phyloP scores from a whole-genome alignment of 2,329 filamentous ascomycete species.

The Dothideomycetes sp. region DNA sequence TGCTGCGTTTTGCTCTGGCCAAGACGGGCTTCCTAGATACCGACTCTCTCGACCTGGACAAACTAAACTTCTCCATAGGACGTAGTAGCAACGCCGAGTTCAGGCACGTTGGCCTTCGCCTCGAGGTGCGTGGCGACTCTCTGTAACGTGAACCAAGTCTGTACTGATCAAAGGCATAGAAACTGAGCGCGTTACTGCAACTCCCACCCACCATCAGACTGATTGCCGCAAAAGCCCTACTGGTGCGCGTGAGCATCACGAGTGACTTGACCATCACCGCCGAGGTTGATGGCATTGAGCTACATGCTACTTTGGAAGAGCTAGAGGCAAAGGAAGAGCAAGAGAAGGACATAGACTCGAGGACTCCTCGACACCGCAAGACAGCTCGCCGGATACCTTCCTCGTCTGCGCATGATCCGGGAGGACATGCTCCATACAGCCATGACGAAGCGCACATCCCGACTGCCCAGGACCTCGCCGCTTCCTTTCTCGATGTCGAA shows the following conservation, averaged over 20 bases:
- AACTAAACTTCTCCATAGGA: conserved; percentile 73
- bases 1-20: conserved; percentile 76
- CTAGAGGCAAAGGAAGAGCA: conserved; percentile 5
- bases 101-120: conserved; percentile 69
- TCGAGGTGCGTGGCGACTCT: conserved; percentile 51
- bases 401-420: conserved; percentile 15
- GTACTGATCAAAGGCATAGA: conserved; percentile 40
- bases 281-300: conserved; percentile 70
- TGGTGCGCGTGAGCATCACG: conserved; percentile 72
- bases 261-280: conserved; percentile 78
- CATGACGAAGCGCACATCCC: conserved; percentile 37
- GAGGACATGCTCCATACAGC: conserved; percentile 6
- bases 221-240: conserved; percentile 60
- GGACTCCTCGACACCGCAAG: conserved; percentile 26
- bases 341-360: conserved; percentile 11
- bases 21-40: conserved; percentile 80
- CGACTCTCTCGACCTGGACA: conserved; percentile 74
- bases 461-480: conserved; percentile 60
- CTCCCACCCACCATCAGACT: conserved; percentile 64
- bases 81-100: conserved; percentile 76
- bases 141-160: not conserved
- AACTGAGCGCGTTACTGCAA: conserved; percentile 63
- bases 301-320: conserved; percentile 34
- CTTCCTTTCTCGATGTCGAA: conserved; percentile 67
- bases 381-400: conserved; percentile 21